These are phyloP conservation scores for Tilletia horrida DNA, from an alignment of 1,284 basidiomycete species.

Conservation along the genomic window DNA sequence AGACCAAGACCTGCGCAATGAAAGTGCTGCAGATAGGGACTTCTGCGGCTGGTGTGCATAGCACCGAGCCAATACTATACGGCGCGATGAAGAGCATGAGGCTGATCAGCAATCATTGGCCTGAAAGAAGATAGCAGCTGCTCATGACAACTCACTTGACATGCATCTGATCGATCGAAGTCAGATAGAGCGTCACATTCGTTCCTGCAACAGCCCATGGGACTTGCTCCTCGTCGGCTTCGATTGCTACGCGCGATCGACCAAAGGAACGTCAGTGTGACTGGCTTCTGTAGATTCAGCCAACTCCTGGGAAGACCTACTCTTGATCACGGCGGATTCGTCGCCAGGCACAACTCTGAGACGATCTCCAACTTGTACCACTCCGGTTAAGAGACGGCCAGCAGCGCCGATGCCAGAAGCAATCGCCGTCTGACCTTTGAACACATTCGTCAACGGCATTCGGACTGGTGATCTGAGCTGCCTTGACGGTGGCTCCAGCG, in stretches of 20 bases:
- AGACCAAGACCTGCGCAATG: constrained; percentile 83
- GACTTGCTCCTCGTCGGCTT: constrained; percentile 72
- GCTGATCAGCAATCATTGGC: neutral
- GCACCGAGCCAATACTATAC: constrained; percentile 73
- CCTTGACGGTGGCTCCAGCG: constrained; percentile 70
- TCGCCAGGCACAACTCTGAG: constrained; percentile 86
- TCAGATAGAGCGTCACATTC: constrained; percentile 80
- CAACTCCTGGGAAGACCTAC: constrained; percentile 58
- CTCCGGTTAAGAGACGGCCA: constrained; percentile 80
- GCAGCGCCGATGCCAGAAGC: constrained; percentile 72
- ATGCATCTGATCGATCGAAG: constrained; percentile 78
- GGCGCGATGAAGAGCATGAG: neutral
- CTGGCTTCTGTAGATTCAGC: neutral
- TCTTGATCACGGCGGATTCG: constrained; percentile 76
- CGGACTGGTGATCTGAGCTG: constrained; percentile 75
- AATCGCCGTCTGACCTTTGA: constrained; percentile 73
- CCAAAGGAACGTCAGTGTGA: neutral
- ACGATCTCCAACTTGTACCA: constrained; percentile 87
- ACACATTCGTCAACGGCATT: constrained; percentile 90
- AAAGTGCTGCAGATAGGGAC: constrained; percentile 76
- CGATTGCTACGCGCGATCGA: constrained; percentile 66
- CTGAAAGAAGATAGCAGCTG: too few species aligned
- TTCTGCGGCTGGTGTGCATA: constrained; percentile 70
- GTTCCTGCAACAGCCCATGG: constrained; percentile 87
- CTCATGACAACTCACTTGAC: constrained; percentile 57